Evolutionary conservation across 2,329 filamentous ascomycete genomes (phyloP), one percentile per base, ranked within the genome.

Genomic region (Pseudomassariella vexata): DNA sequence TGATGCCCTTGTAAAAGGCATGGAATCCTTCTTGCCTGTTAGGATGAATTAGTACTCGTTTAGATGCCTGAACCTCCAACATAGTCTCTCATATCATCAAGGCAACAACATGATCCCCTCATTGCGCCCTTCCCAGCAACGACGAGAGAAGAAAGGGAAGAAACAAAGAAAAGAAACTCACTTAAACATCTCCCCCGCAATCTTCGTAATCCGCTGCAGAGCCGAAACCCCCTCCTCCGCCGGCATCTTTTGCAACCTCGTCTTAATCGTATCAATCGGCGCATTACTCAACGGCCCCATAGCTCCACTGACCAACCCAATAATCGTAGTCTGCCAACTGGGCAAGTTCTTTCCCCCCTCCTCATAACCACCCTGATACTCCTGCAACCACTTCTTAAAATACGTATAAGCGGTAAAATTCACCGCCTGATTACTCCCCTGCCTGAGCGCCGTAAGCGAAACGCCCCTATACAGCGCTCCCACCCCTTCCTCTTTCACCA

Each of bases 1-100:
- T 98, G 62, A 98, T 98, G 50, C 92, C 92, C 74, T 96, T 96
- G 72, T 98, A 98, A 65, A 98, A 98, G 28, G 92, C 92, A 50
- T 87, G 81, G 47, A 90, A 70, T 21, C 92, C 92, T 65, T 98
- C 92, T 66, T 94, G 85, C 52, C 83, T 86, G 55, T 62, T 31
- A n/a, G n/a, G n/a, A n/a, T n/a, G n/a, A n/a, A n/a, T n/a, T n/a
- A n/a, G n/a, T n/a, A n/a, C n/a, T n/a, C n/a, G n/a, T n/a, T n/a
- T n/a, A n/a, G n/a, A n/a, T n/a, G n/a, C n/a, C n/a, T n/a, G n/a
- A n/a, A n/a, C n/a, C n/a, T n/a, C n/a, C n/a, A n/a, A n/a, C n/a
- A n/a, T n/a, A n/a, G n/a, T n/a, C n/a, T n/a, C n/a, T n/a, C n/a
- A n/a, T n/a, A n/a, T n/a, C n/a, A n/a, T n/a, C n/a, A n/a, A n/a